Evolutionary conservation across 768 basidiomycete genomes (phyloP).

Genomic region (Udeniomyces megalosporus): DNA sequence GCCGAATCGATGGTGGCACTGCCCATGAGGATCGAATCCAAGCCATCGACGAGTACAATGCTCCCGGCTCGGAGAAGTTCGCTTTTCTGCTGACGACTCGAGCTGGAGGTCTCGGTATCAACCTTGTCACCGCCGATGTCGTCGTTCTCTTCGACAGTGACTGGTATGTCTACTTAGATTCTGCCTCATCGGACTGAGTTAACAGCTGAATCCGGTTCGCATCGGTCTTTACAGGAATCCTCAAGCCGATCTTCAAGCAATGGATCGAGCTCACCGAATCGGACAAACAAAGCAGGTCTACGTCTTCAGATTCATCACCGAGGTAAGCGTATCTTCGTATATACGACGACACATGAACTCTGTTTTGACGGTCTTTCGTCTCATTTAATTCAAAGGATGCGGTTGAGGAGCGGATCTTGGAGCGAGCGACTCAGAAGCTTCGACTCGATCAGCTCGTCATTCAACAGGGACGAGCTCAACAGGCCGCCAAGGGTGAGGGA

Average conservation of each 20-base stretch:
- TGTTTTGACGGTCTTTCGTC: neutral
- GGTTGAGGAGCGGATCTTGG: conserved; percentile 88
- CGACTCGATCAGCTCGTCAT: conserved; percentile 91
- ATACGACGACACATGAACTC: neutral
- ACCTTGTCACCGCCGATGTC: conserved; percentile 82
- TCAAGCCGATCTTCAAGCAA: conserved; percentile 94
- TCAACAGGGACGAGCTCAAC: conserved; percentile 75
- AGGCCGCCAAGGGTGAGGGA: conserved; percentile 49
- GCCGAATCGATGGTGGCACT: conserved; percentile 88
- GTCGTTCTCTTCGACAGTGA: conserved; percentile 94
- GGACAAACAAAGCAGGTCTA: conserved; percentile 96
- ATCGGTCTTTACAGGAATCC: conserved; percentile 55
- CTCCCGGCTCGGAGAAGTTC: conserved; percentile 82
- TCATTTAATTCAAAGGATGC: conserved; percentile 55
- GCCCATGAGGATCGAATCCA: conserved; percentile 90
- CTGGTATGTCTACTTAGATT: conserved; percentile 47
- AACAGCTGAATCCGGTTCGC: no score
- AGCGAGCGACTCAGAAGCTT: conserved; percentile 87
- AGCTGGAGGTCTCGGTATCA: conserved; percentile 93
- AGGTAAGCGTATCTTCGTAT: conserved; percentile 28
- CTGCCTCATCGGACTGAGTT: no score
- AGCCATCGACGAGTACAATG: conserved; percentile 96
- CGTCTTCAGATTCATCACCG: conserved; percentile 91
- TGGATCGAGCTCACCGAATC: conserved; percentile 94
- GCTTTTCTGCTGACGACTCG: conserved; percentile 92